These are phyloP conservation scores for Tetrahymena thermophila DNA, from an alignment of 73 alveolate species.

Conservation along the genomic window DNA sequence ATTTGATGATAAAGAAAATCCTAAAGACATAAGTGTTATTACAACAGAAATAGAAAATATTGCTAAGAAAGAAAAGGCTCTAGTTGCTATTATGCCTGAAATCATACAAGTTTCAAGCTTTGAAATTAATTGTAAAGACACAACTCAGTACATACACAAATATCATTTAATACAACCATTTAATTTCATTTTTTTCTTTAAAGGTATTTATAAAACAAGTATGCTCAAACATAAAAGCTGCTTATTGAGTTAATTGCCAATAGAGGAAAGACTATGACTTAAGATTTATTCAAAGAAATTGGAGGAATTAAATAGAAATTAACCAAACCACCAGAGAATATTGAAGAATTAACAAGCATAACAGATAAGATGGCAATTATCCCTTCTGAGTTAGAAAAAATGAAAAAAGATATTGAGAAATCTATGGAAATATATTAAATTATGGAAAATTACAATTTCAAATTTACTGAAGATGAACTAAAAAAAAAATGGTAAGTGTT, in stretches of 20 bases:
- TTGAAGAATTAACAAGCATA: conserved; percentile 91
- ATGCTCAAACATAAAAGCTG: conserved; percentile 76
- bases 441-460: conserved; percentile 87
- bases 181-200: background rate
- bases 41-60: conserved; percentile 83
- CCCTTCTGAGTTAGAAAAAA: conserved; percentile 87
- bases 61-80: conserved; percentile 74
- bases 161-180: background rate
- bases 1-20: conserved; percentile 81
- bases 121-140: conserved; percentile 93
- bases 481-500: conserved; percentile 92
- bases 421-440: conserved; percentile 82
- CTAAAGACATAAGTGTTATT: conserved; percentile 74
- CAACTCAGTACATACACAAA: conserved; percentile 78
- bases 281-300: conserved; percentile 79
- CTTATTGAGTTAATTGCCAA: conserved; percentile 89
- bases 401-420: conserved; percentile 75
- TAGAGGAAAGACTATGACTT: conserved; percentile 87
- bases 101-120: conserved; percentile 85
- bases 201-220: conserved; percentile 42
- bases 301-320: conserved; percentile 87
- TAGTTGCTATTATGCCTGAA: conserved; percentile 85
- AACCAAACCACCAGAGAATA: conserved; percentile 85
- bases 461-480: conserved; percentile 79
- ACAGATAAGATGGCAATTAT: conserved; percentile 84